Evolutionary conservation across 2,329 filamentous ascomycete species (phyloP).

Genomic region (Botrytis cinerea): DNA sequence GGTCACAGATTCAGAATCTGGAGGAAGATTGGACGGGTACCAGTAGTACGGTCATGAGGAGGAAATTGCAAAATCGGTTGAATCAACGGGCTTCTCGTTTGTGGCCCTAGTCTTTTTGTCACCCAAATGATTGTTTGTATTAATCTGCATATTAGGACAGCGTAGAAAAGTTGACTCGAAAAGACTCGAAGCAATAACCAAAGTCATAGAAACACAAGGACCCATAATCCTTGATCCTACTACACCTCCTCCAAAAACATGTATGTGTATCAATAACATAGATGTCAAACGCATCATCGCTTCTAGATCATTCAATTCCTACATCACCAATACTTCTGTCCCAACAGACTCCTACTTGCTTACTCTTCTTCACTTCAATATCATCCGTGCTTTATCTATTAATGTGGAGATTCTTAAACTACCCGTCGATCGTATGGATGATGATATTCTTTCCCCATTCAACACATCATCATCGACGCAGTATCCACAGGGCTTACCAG

Average conservation of each 20-base stretch:
- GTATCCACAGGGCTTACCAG: neutral
- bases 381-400: slow-evolving; percentile 43
- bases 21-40: slow-evolving; percentile 44
- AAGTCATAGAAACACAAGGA: neutral
- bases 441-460: slow-evolving; percentile 32
- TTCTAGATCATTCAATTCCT: slow-evolving; percentile 23
- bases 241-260: neutral
- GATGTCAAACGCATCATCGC: slow-evolving; percentile 10
- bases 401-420: slow-evolving; percentile 41
- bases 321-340: slow-evolving; percentile 22
- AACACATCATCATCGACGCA: neutral
- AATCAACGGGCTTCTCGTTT: slow-evolving; percentile 40
- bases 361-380: slow-evolving; percentile 44
- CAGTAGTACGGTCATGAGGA: slow-evolving; percentile 36
- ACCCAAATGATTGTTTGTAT: neutral
- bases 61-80: slow-evolving; percentile 37
- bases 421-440: slow-evolving; percentile 27
- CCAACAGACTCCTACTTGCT: slow-evolving; percentile 38
- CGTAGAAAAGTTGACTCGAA: neutral
- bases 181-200: neutral
- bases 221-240: neutral
- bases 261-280: slow-evolving; percentile 17
- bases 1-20: slow-evolving; percentile 24
- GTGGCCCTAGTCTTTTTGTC: neutral
- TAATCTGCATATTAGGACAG: neutral